Evolutionary conservation across 2,329 filamentous ascomycete genomes (phyloP).

Genomic region (Mollisia scopiformis): DNA sequence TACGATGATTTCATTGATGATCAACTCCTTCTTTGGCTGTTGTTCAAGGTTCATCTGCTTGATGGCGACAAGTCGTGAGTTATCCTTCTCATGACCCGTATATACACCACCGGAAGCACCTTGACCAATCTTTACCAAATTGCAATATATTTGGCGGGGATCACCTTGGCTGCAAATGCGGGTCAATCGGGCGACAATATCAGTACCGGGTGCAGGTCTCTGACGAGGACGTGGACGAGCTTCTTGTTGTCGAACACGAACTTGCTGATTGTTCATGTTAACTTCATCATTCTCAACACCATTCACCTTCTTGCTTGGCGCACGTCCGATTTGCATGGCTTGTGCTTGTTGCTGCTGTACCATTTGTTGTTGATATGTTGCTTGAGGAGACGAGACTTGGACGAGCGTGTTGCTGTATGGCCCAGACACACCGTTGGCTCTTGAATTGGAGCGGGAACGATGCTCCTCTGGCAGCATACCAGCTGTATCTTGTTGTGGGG

Average conservation of each 20-base stretch:
- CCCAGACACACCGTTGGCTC: slow-evolving; percentile 53
- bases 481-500: slow-evolving; percentile 29
- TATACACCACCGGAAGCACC: slow-evolving; percentile 96
- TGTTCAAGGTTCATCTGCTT: slow-evolving; percentile 99
- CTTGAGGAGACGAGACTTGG: slow-evolving; percentile 35
- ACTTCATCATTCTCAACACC: too few relatives aligned
- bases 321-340: slow-evolving; percentile 77
- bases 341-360: slow-evolving; percentile 85
- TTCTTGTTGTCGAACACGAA: neutral
- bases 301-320: slow-evolving; percentile 78
- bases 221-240: slow-evolving; percentile 56
- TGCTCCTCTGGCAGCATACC: slow-evolving; percentile 69
- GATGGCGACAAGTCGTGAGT: slow-evolving; percentile 90
- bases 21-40: slow-evolving; percentile 97
- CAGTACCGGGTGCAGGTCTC: slow-evolving; percentile 78
- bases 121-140: slow-evolving; percentile 94
- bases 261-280: too few relatives aligned
- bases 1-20: slow-evolving; percentile 98
- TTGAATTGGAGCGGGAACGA: slow-evolving; percentile 70
- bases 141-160: slow-evolving; percentile 83
- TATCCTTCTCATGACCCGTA: slow-evolving; percentile 83
- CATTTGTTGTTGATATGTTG: slow-evolving; percentile 62
- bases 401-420: slow-evolving; percentile 23
- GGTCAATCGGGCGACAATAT: slow-evolving; percentile 82
- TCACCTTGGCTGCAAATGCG: slow-evolving; percentile 90